Base-by-base conservation (phyloP, 768 basidiomycete species). In the Fomitopsis serialis region DNA sequence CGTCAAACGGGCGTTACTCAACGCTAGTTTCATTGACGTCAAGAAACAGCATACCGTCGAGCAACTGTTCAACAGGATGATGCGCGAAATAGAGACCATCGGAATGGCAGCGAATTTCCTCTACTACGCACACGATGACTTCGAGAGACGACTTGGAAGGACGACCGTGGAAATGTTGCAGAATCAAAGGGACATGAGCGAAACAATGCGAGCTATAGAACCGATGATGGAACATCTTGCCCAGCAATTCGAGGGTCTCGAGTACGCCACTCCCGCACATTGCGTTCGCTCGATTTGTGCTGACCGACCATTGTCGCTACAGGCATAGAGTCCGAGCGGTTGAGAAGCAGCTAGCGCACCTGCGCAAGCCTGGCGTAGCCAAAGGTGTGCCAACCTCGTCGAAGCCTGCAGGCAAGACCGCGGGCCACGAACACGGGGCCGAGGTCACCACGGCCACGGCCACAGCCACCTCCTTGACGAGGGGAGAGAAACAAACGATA, bases 11-110 rank as follows among this genome's bases (percentile, higher is more conserved):
- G 29, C 21, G 6, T 22, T 23, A 8, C 25, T 22, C 2, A 23
- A 34, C 11, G 48, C 37, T 40, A 0, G 37, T 3, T 24, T 37
- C 40, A 13, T 37, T 32, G 50, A 56, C 34, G 40, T 52, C 42
- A 21, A 48, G 5, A 12, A 29, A 17, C 54, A 42, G 45, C 37
- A 42, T 35, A 59, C 27, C 27, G 50, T 55, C 2, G 55, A 59
- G 48, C 53, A 54, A 21, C 51, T 52, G 5, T 46, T 56, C 40
- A 53, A 56, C 50, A 13, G 45, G 2, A 52, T 59, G 3, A 53
- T 53, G 11, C 36, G 50, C 35, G 58, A 59, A 45, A 25, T 59
- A 8, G 55, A 55, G 25, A 52, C 48, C 9, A 53, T 53, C n/a
- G 46, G 52, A 19, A 2, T 10, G 13, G 15, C 8, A 11, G 50